Conservation (phyloP, 495 filamentous ascomycete species). For the Neurospora tetrasperma region DNA sequence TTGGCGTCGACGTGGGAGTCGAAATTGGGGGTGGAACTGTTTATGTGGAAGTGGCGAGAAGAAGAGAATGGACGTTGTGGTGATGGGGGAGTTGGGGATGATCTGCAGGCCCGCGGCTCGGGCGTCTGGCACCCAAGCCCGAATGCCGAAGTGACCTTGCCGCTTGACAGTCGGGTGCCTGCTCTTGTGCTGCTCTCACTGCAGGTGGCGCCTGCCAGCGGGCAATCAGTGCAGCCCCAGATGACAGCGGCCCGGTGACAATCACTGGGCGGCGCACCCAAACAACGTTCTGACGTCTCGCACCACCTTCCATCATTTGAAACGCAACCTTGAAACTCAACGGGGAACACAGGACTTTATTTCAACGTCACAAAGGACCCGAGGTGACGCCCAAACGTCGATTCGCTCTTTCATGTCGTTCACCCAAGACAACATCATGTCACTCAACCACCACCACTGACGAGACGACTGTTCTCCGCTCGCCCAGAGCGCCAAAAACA, state of each 20-base stretch:
- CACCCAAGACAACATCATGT: neutral
- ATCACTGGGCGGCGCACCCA: neutral
- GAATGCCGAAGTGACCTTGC: neutral
- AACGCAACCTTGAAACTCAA: neutral
- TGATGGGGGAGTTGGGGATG: neutral
- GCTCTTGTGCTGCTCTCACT: neutral
- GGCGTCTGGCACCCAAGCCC: neutral
- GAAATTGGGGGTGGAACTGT: neutral
- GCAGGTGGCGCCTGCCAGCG: neutral
- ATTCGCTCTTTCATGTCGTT: neutral
- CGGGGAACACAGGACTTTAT: neutral
- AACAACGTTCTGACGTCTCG: neutral
- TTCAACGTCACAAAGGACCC: neutral
- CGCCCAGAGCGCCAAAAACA: neutral
- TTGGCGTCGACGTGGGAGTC: neutral
- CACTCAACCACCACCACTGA: neutral
- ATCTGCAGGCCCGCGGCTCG: neutral
- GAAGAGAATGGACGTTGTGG: neutral
- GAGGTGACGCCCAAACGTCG: too few species aligned
- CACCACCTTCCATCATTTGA: neutral
- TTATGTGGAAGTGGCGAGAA: neutral
- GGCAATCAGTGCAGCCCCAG: neutral
- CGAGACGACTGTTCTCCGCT: neutral
- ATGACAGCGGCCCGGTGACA: neutral
- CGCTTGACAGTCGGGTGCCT: too few species aligned